A percentile compares a stretch with the other conserved stretches of the same genome.
These are phyloP conservation scores for Plectranthus barbatus DNA, from an alignment of 257 asterid genomes.

Conservation along the genomic window DNA sequence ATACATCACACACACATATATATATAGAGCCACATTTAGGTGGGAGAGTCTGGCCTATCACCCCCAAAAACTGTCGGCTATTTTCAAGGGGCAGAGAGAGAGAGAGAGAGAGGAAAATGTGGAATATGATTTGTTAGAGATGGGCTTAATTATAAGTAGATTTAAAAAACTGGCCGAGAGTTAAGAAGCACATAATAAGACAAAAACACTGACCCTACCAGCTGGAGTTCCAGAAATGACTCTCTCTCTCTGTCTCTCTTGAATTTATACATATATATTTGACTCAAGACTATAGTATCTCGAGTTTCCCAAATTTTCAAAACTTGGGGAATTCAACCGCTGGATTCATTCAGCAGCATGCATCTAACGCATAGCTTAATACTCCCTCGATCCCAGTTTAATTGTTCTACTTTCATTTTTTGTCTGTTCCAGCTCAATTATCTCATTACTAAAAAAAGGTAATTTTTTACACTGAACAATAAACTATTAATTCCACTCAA, in stretches of 20 bases:
- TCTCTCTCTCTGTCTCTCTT: neutral
- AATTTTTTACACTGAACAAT: too few relatives aligned
- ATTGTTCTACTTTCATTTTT: too few relatives aligned
- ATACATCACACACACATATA: neutral
- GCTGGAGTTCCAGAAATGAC: constrained; percentile 31
- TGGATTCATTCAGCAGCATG: neutral
- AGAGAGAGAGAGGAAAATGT: constrained; percentile 6
- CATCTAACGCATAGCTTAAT: neutral
- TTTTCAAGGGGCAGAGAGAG: constrained; percentile 32
- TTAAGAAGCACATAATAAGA: constrained; percentile 19
- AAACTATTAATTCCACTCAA: too few relatives aligned
- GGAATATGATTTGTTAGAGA: constrained; percentile 15
- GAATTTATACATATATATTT: neutral
- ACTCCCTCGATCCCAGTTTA: too few relatives aligned
- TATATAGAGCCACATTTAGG: neutral
- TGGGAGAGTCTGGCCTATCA: constrained; percentile 17
- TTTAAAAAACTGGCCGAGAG: constrained; percentile 16
- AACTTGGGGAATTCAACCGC: neutral
- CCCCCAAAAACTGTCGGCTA: constrained; percentile 57
- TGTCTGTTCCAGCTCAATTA: too few relatives aligned
- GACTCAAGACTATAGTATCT: constrained; percentile 1
- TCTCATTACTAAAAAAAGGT: too few relatives aligned
- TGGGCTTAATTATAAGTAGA: constrained; percentile 14
- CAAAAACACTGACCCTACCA: constrained; percentile 37
- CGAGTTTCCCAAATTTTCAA: constrained; percentile 3